Conservation (phyloP, 345 rosid genomes). For the Streptanthus diversifolius region DNA sequence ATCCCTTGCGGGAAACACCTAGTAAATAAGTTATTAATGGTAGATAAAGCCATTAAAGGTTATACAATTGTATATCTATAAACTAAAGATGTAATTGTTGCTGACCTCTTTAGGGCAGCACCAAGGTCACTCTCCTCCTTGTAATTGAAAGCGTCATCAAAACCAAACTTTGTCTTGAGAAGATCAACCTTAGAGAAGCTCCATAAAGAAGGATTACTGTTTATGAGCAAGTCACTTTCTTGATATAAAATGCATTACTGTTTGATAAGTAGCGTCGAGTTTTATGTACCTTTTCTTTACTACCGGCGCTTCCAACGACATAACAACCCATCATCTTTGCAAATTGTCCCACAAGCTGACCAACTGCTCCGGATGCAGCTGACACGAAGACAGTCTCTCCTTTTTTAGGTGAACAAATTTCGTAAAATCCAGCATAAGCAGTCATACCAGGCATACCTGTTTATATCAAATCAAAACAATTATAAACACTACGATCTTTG, state of each 20-base stretch:
- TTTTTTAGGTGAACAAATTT: slow-evolving; percentile 47
- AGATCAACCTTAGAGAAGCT: slow-evolving; percentile 35
- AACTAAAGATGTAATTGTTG: background rate
- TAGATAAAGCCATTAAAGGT: background rate
- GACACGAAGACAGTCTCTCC: slow-evolving; percentile 56
- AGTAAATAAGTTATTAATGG: background rate
- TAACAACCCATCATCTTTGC: slow-evolving; percentile 54
- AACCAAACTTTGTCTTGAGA: slow-evolving; percentile 52
- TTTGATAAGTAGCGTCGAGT: background rate
- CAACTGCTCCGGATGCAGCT: slow-evolving; percentile 65
- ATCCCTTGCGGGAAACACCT: slow-evolving; percentile 63
- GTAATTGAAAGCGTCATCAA: slow-evolving; percentile 58
- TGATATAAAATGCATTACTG: background rate
- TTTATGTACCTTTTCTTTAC: slow-evolving; percentile 39
- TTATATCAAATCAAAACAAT: background rate
- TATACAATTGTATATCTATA: background rate
- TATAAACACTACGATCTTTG: background rate
- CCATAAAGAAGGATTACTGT: background rate
- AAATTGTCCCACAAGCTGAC: slow-evolving; percentile 64
- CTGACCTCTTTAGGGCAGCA: slow-evolving; percentile 45
- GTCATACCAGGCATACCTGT: slow-evolving; percentile 60
- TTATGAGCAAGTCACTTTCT: background rate
- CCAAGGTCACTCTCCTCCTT: slow-evolving; percentile 45
- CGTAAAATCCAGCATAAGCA: slow-evolving; percentile 54
- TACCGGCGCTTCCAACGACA: slow-evolving; percentile 61